These are phyloP conservation scores for Trametes pubescens DNA, from an alignment of 1,284 basidiomycete genomes.

Conservation along the genomic window DNA sequence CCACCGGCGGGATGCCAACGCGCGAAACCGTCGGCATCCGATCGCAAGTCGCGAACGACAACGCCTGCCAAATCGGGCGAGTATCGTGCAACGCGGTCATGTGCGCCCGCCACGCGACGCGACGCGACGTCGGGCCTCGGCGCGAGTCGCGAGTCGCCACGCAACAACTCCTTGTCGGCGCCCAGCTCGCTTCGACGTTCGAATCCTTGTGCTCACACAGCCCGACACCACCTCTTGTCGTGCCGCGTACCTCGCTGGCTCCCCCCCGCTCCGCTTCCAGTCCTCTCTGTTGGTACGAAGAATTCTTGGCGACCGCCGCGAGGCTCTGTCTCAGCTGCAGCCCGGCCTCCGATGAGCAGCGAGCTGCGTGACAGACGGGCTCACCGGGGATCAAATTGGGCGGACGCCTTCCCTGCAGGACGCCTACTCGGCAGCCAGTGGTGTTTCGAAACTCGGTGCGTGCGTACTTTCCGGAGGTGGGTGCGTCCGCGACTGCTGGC, in stretches of 20 bases:
- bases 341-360: too few relatives aligned
- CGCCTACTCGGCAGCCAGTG: background rate
- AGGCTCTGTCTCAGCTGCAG: too few relatives aligned
- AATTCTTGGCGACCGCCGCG: background rate
- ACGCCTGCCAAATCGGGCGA: constrained; percentile 17
- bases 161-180: background rate
- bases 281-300: background rate
- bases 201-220: background rate
- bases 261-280: background rate
- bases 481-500: background rate
- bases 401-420: background rate
- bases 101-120: background rate
- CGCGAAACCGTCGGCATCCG: background rate
- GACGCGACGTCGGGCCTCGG: background rate
- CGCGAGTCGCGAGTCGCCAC: background rate
- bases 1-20: background rate
- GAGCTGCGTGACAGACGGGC: background rate
- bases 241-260: background rate
- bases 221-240: background rate
- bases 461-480: background rate
- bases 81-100: constrained; percentile 1
- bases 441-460: background rate
- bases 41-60: constrained; percentile 5
- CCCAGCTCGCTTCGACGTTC: background rate
- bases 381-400: constrained; percentile 5